Evolutionary conservation across 805 yeast species (phyloP).

Genomic region (Lachancea kluyveri): DNA sequence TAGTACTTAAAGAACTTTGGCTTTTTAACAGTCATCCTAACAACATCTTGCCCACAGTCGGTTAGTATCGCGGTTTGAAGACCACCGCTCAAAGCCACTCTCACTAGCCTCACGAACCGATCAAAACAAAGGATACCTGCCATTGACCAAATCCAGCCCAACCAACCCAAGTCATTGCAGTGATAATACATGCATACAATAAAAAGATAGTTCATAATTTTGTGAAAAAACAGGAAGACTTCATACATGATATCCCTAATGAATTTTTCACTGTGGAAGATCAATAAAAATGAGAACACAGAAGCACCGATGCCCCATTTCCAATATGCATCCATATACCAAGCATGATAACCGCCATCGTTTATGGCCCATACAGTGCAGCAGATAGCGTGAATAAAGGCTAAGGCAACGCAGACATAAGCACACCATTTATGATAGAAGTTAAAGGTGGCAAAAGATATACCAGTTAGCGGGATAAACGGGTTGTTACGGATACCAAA

Average conservation of each 20-base stretch:
- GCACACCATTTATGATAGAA: constrained; percentile 64
- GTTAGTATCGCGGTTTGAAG: constrained; percentile 19
- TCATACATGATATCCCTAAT: constrained; percentile 56
- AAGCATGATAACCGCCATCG: constrained; percentile 35
- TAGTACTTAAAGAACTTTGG: constrained; percentile 43
- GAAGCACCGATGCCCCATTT: constrained; percentile 45
- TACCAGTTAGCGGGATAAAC: constrained; percentile 53
- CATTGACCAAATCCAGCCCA: constrained; percentile 41
- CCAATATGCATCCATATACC: constrained; percentile 44
- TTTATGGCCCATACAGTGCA: constrained; percentile 43
- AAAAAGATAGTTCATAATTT: constrained; percentile 47
- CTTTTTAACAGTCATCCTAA: constrained; percentile 35
- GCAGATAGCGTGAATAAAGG: constrained; percentile 49
- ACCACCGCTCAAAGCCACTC: constrained; percentile 29
- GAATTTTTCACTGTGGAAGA: constrained; percentile 43
- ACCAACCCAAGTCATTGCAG: constrained; percentile 45
- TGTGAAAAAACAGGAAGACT: constrained; percentile 51
- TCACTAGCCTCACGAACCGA: constrained; percentile 40
- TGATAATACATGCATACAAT: constrained; percentile 56
- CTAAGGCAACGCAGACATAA: constrained; percentile 41
- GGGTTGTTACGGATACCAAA: constrained; percentile 75
- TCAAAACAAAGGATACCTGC: constrained; percentile 47
- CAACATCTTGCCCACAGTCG: constrained; percentile 27
- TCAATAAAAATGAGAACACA: constrained; percentile 36
- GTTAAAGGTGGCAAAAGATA: constrained; percentile 54